phyloP scores from a whole-genome alignment of 495 filamentous ascomycete species.

The Penicillium canescens region DNA sequence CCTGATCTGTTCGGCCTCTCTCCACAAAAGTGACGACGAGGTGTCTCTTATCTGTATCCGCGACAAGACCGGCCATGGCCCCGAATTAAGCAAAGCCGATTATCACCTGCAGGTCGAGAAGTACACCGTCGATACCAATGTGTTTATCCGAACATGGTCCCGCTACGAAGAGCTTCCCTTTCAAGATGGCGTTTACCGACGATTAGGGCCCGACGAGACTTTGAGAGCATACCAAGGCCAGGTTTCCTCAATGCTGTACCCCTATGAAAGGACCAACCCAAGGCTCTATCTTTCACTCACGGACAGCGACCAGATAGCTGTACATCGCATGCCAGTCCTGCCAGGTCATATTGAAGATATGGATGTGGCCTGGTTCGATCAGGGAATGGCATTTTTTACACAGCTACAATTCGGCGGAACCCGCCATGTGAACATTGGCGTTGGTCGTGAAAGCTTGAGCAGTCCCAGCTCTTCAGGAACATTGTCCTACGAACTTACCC shows the following conservation, averaged over 20 bases:
- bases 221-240: too few relatives aligned
- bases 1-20: neutral
- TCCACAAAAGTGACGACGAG: constrained; percentile 8
- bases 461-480: too few relatives aligned
- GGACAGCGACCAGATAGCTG: neutral
- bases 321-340: neutral
- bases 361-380: neutral
- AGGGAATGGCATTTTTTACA: too few relatives aligned
- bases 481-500: too few relatives aligned
- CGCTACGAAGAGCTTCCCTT: neutral
- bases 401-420: too few relatives aligned
- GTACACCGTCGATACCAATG: neutral
- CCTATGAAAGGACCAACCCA: too few relatives aligned
- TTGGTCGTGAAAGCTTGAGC: too few relatives aligned
- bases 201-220: too few relatives aligned
- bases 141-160: neutral
- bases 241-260: too few relatives aligned
- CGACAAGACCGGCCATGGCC: neutral
- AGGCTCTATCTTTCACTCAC: neutral
- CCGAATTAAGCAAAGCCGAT: neutral
- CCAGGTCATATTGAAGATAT: too few relatives aligned
- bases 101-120: neutral
- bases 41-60: constrained; percentile 2
- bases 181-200: neutral
- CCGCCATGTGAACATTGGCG: too few relatives aligned